These are phyloP conservation scores for Mycena sp. DNA, from an alignment of 1,284 basidiomycete species.

Conservation along the genomic window DNA sequence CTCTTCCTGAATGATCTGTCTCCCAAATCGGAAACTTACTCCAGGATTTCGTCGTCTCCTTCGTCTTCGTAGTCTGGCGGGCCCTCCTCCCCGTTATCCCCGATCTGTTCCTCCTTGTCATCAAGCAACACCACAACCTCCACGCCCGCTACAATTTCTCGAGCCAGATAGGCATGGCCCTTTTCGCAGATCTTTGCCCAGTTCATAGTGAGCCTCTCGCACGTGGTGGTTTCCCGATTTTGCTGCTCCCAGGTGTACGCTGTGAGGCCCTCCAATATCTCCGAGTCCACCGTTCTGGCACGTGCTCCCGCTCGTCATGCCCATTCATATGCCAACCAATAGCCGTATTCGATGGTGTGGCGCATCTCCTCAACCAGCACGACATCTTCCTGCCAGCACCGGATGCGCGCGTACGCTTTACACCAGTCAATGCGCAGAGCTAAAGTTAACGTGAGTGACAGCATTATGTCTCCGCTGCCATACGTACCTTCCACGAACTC, in stretches of 20 bases:
- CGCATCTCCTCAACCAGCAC: conserved; percentile 8
- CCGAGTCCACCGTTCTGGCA: not conserved
- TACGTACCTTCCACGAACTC: not conserved
- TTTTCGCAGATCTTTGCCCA: not conserved
- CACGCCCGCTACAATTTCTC: not conserved
- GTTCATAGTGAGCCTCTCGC: not conserved
- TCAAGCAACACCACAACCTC: not conserved
- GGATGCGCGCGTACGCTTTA: conserved; percentile 11
- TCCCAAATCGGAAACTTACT: not conserved
- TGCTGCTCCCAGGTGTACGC: conserved; percentile 7
- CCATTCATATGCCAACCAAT: not conserved
- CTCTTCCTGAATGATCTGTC: no score
- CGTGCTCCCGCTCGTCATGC: not conserved
- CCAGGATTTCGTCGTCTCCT: conserved; percentile 1
- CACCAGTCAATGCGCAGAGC: conserved; percentile 5
- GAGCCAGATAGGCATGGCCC: not conserved
- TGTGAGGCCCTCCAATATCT: not conserved
- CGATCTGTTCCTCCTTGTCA: not conserved
- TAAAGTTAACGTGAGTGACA: not conserved
- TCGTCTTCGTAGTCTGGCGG: not conserved
- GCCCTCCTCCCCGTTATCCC: conserved; percentile 1
- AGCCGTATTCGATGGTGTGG: conserved; percentile 2
- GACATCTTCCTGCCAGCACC: conserved; percentile 1
- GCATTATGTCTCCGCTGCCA: not conserved
- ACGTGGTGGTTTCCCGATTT: not conserved